Evolutionary conservation across 441 rosid genomes (phyloP).

Genomic region (Pelargonium citronellum): DNA sequence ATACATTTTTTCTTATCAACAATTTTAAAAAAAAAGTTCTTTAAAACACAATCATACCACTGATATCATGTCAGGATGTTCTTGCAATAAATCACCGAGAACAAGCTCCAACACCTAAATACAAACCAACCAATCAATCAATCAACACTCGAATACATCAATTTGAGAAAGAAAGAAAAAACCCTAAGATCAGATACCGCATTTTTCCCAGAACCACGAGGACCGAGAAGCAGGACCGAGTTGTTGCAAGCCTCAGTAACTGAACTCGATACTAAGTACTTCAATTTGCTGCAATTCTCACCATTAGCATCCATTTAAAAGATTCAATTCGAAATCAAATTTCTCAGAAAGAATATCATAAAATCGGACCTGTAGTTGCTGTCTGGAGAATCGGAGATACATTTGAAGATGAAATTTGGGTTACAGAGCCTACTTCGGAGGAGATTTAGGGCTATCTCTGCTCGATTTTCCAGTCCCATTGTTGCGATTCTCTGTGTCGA

Average conservation of each 20-base stretch:
- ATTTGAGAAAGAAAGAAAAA: not conserved
- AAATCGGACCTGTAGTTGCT: conserved; percentile 64
- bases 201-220: conserved; percentile 87
- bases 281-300: conserved; percentile 51
- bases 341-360: not conserved
- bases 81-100: conserved; percentile 53
- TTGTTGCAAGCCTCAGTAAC: conserved; percentile 81
- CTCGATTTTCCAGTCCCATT: conserved; percentile 46
- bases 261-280: conserved; percentile 66
- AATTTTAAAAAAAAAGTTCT: not conserved
- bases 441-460: conserved; percentile 48
- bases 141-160: not conserved
- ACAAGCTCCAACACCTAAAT: conserved; percentile 82
- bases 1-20: not conserved
- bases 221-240: conserved; percentile 84
- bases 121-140: not conserved
- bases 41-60: conserved; percentile 40
- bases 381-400: conserved; percentile 57
- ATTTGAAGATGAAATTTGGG: conserved; percentile 55
- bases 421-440: conserved; percentile 63
- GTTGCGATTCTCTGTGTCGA: not conserved
- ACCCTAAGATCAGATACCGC: conserved; percentile 41
- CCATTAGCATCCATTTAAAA: not conserved
- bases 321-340: not conserved
- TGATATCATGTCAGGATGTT: conserved; percentile 64